A percentile compares a stretch with the other conserved stretches of the same genome.
phyloP scores from a whole-genome alignment of 2,329 filamentous ascomycete genomes.

The Aquanectria penicillioides region DNA sequence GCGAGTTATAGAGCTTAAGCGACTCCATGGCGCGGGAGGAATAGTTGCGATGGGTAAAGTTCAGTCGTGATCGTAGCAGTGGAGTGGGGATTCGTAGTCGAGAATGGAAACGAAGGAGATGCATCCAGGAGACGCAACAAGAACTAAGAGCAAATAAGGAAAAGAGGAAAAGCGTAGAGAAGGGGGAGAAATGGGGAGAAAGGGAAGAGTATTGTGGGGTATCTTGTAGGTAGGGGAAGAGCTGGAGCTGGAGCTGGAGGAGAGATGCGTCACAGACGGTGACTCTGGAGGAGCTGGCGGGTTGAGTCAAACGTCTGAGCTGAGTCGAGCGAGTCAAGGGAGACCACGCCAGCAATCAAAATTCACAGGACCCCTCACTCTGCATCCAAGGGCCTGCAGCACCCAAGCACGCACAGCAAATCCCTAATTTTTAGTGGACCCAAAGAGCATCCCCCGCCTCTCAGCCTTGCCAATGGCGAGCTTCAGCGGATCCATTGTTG shows the following conservation, averaged over 20 bases:
- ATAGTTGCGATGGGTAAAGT: slow-evolving; percentile 46
- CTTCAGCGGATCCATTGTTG: slow-evolving; percentile 5
- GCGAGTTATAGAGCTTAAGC: slow-evolving; percentile 82
- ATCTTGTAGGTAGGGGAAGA: slow-evolving; percentile 14
- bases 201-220: slow-evolving; percentile 23
- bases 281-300: slow-evolving; percentile 24
- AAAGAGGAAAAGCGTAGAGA: slow-evolving; percentile 16
- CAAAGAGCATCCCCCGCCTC: slow-evolving; percentile 11
- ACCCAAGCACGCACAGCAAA: slow-evolving; percentile 1
- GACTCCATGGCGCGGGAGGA: slow-evolving; percentile 59
- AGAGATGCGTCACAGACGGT: slow-evolving; percentile 21
- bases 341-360: slow-evolving; percentile 10
- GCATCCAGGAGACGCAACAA: slow-evolving; percentile 46
- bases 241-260: too few species aligned
- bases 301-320: slow-evolving; percentile 19
- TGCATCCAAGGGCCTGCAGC: slow-evolving; percentile 6
- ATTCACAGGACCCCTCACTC: slow-evolving; percentile 15
- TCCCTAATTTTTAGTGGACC: slow-evolving; percentile 16
- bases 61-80: slow-evolving; percentile 31
- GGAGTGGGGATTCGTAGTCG: slow-evolving; percentile 41
- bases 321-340: slow-evolving; percentile 1
- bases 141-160: neutral
- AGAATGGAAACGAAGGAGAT: slow-evolving; percentile 47
- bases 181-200: slow-evolving; percentile 22
- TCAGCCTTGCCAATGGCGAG: slow-evolving; percentile 22